Base-by-base conservation (phyloP, 768 basidiomycete species). In the Tulasnella sp. region DNA sequence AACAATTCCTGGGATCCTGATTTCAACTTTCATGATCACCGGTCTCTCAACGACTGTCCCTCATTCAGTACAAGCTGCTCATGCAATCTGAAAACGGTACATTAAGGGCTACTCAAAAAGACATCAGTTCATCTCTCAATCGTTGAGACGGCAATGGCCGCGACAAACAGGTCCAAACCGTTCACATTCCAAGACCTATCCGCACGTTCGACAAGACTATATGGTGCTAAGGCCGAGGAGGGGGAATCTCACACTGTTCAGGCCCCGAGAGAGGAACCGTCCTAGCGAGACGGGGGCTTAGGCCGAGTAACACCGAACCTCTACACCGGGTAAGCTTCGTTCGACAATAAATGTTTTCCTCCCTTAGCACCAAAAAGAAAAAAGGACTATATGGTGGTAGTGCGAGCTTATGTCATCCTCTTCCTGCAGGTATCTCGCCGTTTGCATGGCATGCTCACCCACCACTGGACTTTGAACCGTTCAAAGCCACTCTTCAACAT, bases 401-500 rank as follows among this genome's bases (percentile, higher is more conserved):
- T 7, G 41, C 18, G 28, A 18, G 3, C 73, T 74, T 16, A 46
- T 37, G 9, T 16, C 4, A 28, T 22, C 28, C 24, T 76, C 18
- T 8, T 42, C 31, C 2, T 28, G 50, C 50, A 82, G 81, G 3
- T 81, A 16, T 81, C 76, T 73, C 81, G 81, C 34, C 72, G 64
- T 9, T 14, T 82, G 31, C 80, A 76, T 46, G 40, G 79, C 24
- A 58, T 48, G 18, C 40, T 82, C 28, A 24, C 5, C 18, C 79
- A 74, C 42, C 64, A 81, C 37, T 81, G 73, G 80, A 82, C 46
- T 9, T 54, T 28, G 73, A 81, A 40, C 69, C 72, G 12, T 41
- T 82, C 28, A 12, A 54, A 34, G 72, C 72, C 24, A 31, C 76
- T 2, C 87, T 96, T 78, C 84, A 86, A 12, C 88, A 90, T 34